Base-by-base conservation (phyloP, 1,284 basidiomycete species). In the Trichosporon sp. region DNA sequence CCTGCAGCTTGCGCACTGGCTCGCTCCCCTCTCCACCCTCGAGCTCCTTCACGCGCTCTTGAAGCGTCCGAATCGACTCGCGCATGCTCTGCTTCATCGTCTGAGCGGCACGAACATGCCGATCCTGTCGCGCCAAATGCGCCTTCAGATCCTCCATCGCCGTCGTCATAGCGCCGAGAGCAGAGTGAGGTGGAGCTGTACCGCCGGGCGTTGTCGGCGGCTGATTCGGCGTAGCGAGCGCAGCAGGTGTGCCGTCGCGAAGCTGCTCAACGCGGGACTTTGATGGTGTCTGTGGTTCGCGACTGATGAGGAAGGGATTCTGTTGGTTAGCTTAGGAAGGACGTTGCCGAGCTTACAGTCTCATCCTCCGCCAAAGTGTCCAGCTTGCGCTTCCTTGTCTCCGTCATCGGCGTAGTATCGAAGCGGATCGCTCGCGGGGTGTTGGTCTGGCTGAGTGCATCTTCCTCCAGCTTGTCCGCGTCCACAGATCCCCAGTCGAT, bases 401-500 rank as follows among this genome's bases (percentile, higher is more conserved):
- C 59, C 31, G 59, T 35, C 32, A n/a, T 31, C 14, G 59, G 31
- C 16, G 59, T 7, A 1, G 31, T 35, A 14, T 63, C 59, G 21
- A 37, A 63, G 3, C 59, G 32, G 31, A 63, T 21, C 16, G 59
- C 59, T 12, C 59, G 31, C 31, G 59, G 59, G 4, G 59, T 63
- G 59, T 35, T 63, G 14, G 59, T 63, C 32, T 35, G 31, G 7
- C 59, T 63, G 4, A 19, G 16, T 1, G 81, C 81, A 10, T 80
- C 77, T 1, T 71, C 68, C 66, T 81, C 81, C 14, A 83, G 70
- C 8, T 67, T 70, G 43, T 80, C 79, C 10, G 80, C 70, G 51
- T 83, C 79, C 0, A 83, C 78, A 32, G 74, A 67, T 2, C 68
- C 70, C 81, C 80, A 81, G 67, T 81, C 81, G 3, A 83, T 78